phyloP scores from a whole-genome alignment of 2,329 filamentous ascomycete species.

The Calonectria pseudoreteaudii region DNA sequence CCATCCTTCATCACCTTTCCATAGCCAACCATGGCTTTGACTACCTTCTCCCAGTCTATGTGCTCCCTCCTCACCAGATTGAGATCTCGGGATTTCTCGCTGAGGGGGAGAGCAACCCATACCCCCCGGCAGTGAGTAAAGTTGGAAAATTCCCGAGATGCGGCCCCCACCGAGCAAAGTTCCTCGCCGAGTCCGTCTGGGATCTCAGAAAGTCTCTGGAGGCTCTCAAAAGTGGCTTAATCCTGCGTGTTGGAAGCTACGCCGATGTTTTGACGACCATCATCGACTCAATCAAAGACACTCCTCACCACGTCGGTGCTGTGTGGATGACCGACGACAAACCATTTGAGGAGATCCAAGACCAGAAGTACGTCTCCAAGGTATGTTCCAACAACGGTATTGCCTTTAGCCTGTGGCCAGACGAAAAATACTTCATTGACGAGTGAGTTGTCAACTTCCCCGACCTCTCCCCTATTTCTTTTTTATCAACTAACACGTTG shows the following conservation, averaged over 20 bases:
- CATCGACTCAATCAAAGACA: conserved; percentile 59
- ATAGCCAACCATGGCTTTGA: conserved; percentile 68
- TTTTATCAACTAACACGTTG: conserved; percentile 27
- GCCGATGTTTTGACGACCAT: conserved; percentile 70
- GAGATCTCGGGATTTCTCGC: conserved; percentile 81
- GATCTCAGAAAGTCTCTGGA: conserved; percentile 74
- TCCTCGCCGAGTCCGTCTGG: conserved; percentile 79
- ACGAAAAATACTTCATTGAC: conserved; percentile 84
- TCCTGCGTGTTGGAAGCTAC: conserved; percentile 72
- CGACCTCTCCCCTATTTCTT: neutral
- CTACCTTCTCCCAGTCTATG: conserved; percentile 78
- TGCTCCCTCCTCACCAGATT: conserved; percentile 77
- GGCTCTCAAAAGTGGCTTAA: conserved; percentile 68
- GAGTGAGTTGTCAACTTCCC: conserved; percentile 68
- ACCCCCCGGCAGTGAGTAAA: conserved; percentile 74
- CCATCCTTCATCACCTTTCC: conserved; percentile 71
- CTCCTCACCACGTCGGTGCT: conserved; percentile 63
- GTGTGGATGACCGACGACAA: conserved; percentile 83
- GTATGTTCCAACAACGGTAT: conserved; percentile 65
- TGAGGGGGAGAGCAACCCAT: conserved; percentile 68
- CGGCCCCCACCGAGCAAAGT: conserved; percentile 77
- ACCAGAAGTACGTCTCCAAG: conserved; percentile 68
- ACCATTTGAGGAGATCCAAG: conserved; percentile 74
- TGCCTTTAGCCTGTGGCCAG: conserved; percentile 74
- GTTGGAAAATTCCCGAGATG: conserved; percentile 79